These are phyloP conservation scores for Persicaria tinctoria DNA, from an alignment of 148 eudicot species.

Conservation along the genomic window DNA sequence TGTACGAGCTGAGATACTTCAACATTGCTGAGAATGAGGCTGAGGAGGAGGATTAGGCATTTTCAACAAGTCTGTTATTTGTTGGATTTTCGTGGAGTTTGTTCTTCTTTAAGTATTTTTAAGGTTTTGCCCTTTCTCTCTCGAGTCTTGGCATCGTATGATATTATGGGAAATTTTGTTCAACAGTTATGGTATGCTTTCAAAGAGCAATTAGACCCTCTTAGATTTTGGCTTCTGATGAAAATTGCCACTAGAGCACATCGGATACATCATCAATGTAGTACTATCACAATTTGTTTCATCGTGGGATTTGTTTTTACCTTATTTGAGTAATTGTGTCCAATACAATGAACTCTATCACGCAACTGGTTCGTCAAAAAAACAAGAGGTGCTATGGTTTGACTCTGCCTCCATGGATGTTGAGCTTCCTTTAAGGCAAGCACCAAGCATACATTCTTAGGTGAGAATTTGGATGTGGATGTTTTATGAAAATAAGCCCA, in stretches of 20 bases:
- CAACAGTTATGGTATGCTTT: background rate
- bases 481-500: too few species aligned
- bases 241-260: background rate
- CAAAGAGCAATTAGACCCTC: background rate
- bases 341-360: background rate
- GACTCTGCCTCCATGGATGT: too few species aligned
- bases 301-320: background rate
- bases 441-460: too few species aligned
- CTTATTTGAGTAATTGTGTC: background rate
- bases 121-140: background rate
- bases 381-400: too few species aligned
- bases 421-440: too few species aligned
- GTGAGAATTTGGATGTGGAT: too few species aligned
- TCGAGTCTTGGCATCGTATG: background rate
- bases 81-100: background rate
- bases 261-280: background rate
- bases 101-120: background rate
- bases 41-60: conserved; percentile 46
- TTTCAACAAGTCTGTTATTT: background rate
- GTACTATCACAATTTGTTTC: background rate
- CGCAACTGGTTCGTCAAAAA: background rate
- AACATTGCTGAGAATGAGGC: conserved; percentile 85
- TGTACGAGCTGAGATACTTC: conserved; percentile 73
- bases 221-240: background rate
- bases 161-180: conserved; percentile 1